phyloP scores from a whole-genome alignment of 208 protist genomes.

The Naegleria lovaniensis region DNA sequence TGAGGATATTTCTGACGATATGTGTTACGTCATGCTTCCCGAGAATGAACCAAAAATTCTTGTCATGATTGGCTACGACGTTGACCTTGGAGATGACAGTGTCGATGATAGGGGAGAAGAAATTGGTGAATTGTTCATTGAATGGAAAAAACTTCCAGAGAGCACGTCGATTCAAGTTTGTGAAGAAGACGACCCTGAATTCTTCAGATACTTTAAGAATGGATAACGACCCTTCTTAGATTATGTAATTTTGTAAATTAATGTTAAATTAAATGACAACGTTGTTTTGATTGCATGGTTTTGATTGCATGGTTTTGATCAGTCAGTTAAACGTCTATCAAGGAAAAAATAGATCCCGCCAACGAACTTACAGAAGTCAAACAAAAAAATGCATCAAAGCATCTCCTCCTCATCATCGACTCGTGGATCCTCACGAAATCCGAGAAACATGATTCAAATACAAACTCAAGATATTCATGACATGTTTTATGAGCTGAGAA shows the following conservation, averaged over 20 bases:
- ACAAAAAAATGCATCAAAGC: too few relatives aligned
- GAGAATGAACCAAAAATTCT: not conserved
- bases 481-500: not conserved
- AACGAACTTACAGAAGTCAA: too few relatives aligned
- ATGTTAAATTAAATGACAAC: not conserved
- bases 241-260: not conserved
- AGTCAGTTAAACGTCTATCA: too few relatives aligned
- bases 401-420: too few relatives aligned
- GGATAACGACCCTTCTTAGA: not conserved
- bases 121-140: not conserved
- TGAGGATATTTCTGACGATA: not conserved
- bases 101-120: not conserved
- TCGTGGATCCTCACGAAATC: not conserved
- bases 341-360: too few relatives aligned
- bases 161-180: not conserved
- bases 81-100: not conserved
- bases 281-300: too few relatives aligned
- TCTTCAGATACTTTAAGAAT: slow-evolving; percentile 14
- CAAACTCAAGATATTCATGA: not conserved
- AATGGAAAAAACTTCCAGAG: not conserved
- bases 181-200: not conserved
- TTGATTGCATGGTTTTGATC: too few relatives aligned
- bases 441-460: not conserved
- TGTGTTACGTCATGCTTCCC: not conserved
- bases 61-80: not conserved